Base-by-base conservation (phyloP, 306 rosid genomes). In the Dryas octopetala region DNA sequence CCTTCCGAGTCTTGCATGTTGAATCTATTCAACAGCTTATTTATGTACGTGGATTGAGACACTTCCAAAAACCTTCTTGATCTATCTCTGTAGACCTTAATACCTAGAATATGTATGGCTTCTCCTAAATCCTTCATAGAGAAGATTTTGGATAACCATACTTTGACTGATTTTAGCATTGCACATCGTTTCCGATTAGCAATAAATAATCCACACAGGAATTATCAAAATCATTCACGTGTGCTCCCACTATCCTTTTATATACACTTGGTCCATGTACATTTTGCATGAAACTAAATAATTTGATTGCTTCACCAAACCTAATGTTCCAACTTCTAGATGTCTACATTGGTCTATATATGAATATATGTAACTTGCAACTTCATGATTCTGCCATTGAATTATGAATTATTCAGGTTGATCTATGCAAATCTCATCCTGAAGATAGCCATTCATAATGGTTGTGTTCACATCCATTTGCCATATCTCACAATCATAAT, bases 61-160 rank as follows among this genome's bases (percentile, higher is more conserved):
- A 67, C 19, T 46, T 17, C 40, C 16, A 48, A 4, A 0, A 67
- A 1, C n/a, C 7, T 47, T 67, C 1, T 67, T 0, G 72, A 46
- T 67, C 72, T 48, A 23, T 48, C 72, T n/a, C 19, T 23, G 7
- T 48, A 63, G 16, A 63, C 28, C 5, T 65, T 65, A 2, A 65
- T 65, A 1, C 10, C 12, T 4, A 41, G 9, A 5, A 65, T 4
- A 44, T 12, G 43, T 9, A 28, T 43, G 14, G 17, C 41, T 8
- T 71, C 65, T 14, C 64, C 75, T 0, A 71, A 10, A 23, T 51
- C 74, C 23, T 70, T 53, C 57, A 67, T 47, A 43, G 26, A 28
- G n/a, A 53, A 51, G 57, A 16, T 32, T 40, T 71, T 71, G 1
- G 5, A n/a, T 0, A 71, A 9, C 50, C 32, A 55, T 7, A 9